Evolutionary conservation across 108 stramenopile species (phyloP), one percentile per base, ranked within the genome.

Genomic region (Cylindrotheca fusiformis): DNA sequence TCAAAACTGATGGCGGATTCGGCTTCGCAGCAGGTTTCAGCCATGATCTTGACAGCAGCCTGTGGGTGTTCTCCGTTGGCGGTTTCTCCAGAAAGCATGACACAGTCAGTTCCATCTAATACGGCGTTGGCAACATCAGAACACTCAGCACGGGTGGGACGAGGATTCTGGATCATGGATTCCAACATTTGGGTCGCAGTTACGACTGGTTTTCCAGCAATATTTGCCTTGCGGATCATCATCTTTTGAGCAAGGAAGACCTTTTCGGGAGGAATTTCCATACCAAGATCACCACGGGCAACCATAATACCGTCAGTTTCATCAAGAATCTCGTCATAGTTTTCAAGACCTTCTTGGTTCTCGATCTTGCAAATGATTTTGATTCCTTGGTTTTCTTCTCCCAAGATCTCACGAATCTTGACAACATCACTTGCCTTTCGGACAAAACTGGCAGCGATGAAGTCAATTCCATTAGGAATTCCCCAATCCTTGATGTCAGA

Each of bases 311-410:
- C 96, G 68, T 99, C 99, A 24, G 98, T 97, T 60, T 77, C 98
- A 17, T 80, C 63, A 0, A 87, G 49, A 60, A 93, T 91, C 17
- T 90, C 95, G 26, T 86, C 90, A 68, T 97, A 99, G 76, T 99
- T 99, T 55, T 98, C 85, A 58, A 95, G 76, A 58, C 97, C 95
- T 59, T 98, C 97, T 68, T 95, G 95, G 78, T 99, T 99, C 79
- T 99, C 99, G 63, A 99, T 99, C 82, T 99, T 99, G 80, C 93
- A 93, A 70, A 98, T 98, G 69, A 99, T 98, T 79, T 97, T 95
- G 87, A 99, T 98, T 62, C 76, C 72, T 46, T 84, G 72, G 30
- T 97, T 96, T n/a, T 82, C 85, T 1, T 84, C 85, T 6, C 75
- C 87, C 33, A 93, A 80, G 51, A 90, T 60, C 49, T 87, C 61